Conservation (phyloP, 495 filamentous ascomycete species). For the Entonaema liquescens region DNA sequence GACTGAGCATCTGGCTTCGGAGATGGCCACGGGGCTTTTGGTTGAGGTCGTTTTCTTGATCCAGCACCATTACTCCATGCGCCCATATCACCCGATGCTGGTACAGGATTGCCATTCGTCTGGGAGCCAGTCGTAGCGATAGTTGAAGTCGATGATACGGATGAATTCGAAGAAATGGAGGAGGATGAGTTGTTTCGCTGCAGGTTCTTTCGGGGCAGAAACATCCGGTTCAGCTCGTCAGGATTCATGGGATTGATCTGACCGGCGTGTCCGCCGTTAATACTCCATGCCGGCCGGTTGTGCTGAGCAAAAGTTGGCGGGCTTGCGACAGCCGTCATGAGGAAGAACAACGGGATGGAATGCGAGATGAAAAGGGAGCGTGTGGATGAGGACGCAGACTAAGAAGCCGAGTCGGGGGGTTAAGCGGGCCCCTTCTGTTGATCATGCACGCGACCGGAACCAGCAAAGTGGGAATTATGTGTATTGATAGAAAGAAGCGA, state of each 20-base stretch:
- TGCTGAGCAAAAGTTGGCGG: slow-evolving; percentile 84
- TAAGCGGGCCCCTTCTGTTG: slow-evolving; percentile 27
- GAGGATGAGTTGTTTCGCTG: slow-evolving; percentile 90
- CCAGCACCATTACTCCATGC: slow-evolving; percentile 58
- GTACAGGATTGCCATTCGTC: slow-evolving; percentile 54
- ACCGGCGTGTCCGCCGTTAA: slow-evolving; percentile 75
- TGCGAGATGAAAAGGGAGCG: slow-evolving; percentile 50
- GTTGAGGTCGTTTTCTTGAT: slow-evolving; percentile 70
- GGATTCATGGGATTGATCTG: slow-evolving; percentile 79
- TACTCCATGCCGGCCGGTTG: slow-evolving; percentile 70
- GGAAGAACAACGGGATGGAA: slow-evolving; percentile 40
- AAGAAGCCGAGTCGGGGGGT: slow-evolving; percentile 34
- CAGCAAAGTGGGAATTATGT: slow-evolving; percentile 14
- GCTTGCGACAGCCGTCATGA: slow-evolving; percentile 97
- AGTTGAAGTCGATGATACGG: slow-evolving; percentile 70
- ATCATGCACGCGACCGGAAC: slow-evolving; percentile 40
- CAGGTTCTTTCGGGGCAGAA: slow-evolving; percentile 83
- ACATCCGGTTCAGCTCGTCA: slow-evolving; percentile 88
- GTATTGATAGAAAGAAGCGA: slow-evolving; percentile 7
- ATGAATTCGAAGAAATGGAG: slow-evolving; percentile 75
- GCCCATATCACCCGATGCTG: slow-evolving; percentile 52
- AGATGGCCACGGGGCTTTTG: slow-evolving; percentile 75
- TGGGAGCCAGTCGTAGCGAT: slow-evolving; percentile 52
- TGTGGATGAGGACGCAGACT: slow-evolving; percentile 48
- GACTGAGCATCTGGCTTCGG: slow-evolving; percentile 52